Conservation (phyloP, 2,329 filamentous ascomycete genomes). For the Botrytis pseudocinerea region DNA sequence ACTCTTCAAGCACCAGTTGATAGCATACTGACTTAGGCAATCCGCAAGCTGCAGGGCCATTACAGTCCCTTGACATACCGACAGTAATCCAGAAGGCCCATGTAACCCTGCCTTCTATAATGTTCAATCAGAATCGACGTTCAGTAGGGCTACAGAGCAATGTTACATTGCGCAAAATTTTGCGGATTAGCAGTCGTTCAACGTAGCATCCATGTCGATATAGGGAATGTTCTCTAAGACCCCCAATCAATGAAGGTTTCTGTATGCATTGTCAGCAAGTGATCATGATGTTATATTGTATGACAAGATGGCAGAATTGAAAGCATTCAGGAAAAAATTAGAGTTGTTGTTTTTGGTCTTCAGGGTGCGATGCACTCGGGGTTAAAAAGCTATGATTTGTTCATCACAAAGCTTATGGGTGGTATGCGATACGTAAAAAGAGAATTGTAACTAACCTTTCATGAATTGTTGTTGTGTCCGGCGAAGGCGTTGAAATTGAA, state of each 20-base stretch:
- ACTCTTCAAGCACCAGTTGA: background rate
- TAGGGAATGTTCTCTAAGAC: background rate
- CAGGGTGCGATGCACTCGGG: slow-evolving; percentile 42
- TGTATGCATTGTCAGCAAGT: slow-evolving; percentile 55
- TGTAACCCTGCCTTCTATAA: background rate
- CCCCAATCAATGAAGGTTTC: slow-evolving; percentile 40
- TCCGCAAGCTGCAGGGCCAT: background rate
- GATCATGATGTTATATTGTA: slow-evolving; percentile 41
- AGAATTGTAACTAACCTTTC: slow-evolving; percentile 34
- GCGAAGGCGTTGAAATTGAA: background rate
- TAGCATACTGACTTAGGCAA: background rate
- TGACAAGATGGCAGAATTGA: slow-evolving; percentile 45
- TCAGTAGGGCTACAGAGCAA: background rate
- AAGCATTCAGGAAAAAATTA: slow-evolving; percentile 46
- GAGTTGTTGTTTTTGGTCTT: slow-evolving; percentile 45
- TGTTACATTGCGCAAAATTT: background rate
- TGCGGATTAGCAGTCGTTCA: background rate
- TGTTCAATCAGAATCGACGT: background rate
- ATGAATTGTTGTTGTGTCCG: background rate
- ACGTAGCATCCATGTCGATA: background rate
- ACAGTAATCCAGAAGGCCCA: background rate
- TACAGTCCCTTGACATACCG: background rate
- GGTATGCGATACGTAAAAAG: slow-evolving; percentile 17
- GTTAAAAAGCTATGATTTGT: slow-evolving; percentile 45
- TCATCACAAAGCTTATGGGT: slow-evolving; percentile 41